phyloP scores from a whole-genome alignment of 805 yeast species.

The Ogataea angusta region DNA sequence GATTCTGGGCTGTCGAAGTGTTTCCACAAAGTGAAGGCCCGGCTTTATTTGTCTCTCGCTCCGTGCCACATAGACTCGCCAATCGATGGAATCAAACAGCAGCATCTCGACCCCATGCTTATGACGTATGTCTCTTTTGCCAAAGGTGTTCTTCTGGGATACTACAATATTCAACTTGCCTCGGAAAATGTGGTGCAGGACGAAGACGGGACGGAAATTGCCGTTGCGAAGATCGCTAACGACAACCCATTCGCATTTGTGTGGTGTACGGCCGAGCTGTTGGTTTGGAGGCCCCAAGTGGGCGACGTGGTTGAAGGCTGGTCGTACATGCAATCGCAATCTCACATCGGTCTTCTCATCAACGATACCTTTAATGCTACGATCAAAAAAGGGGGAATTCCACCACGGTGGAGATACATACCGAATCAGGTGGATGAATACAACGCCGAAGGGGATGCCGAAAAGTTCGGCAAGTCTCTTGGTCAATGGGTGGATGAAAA shows the following conservation, averaged over 20 bases:
- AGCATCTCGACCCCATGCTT: conserved; percentile 85
- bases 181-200: conserved; percentile 40
- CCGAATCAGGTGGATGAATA: conserved; percentile 71
- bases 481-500: conserved; percentile 87
- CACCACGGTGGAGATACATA: conserved; percentile 80
- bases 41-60: conserved; percentile 81
- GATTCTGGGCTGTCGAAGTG: conserved; percentile 57
- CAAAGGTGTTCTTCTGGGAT: conserved; percentile 82
- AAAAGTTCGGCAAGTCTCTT: conserved; percentile 40
- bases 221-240: conserved; percentile 64
- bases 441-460: conserved; percentile 20
- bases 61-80: conserved; percentile 74
- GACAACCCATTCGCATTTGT: conserved; percentile 85
- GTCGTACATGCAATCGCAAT: conserved; percentile 88
- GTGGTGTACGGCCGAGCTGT: conserved; percentile 81
- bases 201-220: conserved; percentile 37
- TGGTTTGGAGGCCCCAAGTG: conserved; percentile 87
- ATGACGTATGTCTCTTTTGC: conserved; percentile 75
- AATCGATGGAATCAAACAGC: conserved; percentile 73
- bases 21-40: conserved; percentile 57
- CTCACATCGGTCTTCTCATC: conserved; percentile 87
- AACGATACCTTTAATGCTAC: conserved; percentile 95
- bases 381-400: conserved; percentile 80
- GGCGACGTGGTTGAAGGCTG: conserved; percentile 87
- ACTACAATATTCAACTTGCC: conserved; percentile 57